Evolutionary conservation across 2,329 filamentous ascomycete species (phyloP).

Genomic region (Fusarium mundagurra): DNA sequence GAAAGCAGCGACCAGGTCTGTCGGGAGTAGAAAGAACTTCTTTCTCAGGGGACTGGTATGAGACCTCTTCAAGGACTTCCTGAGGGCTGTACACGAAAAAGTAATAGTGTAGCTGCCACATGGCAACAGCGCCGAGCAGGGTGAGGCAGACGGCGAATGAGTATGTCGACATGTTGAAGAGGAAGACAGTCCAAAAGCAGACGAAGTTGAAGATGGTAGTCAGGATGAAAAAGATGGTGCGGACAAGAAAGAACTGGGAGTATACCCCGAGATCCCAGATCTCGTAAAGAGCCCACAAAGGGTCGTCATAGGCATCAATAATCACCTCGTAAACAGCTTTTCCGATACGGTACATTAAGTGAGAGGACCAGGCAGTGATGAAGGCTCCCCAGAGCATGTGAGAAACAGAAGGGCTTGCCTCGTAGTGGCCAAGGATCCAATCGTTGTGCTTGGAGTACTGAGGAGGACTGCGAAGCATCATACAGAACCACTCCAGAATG

Average conservation of each 20-base stretch:
- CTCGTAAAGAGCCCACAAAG: not conserved
- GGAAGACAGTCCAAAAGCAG: not conserved
- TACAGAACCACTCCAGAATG: conserved; percentile 11
- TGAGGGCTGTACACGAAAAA: conserved; percentile 2
- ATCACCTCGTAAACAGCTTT: not conserved
- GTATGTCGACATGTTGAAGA: conserved; percentile 9
- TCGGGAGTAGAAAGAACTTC: not conserved
- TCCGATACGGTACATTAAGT: not conserved
- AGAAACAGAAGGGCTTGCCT: not conserved
- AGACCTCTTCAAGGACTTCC: not conserved
- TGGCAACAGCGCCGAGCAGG: not conserved
- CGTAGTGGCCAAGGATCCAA: conserved; percentile 22
- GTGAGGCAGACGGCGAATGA: not conserved
- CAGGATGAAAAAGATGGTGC: not conserved
- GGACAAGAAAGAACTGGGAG: not conserved
- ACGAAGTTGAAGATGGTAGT: not conserved
- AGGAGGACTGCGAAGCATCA: conserved; percentile 5
- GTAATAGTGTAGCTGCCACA: conserved; percentile 10
- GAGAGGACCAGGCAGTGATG: conserved; percentile 22
- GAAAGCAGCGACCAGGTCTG: not conserved
- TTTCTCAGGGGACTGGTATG: not conserved
- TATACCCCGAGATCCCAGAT: not conserved
- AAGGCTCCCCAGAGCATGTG: conserved; percentile 15
- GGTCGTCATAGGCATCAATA: not conserved
- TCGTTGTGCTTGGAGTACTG: conserved; percentile 4